Conservation (phyloP, 2,329 filamentous ascomycete genomes). For the Aspergillus alliaceus region DNA sequence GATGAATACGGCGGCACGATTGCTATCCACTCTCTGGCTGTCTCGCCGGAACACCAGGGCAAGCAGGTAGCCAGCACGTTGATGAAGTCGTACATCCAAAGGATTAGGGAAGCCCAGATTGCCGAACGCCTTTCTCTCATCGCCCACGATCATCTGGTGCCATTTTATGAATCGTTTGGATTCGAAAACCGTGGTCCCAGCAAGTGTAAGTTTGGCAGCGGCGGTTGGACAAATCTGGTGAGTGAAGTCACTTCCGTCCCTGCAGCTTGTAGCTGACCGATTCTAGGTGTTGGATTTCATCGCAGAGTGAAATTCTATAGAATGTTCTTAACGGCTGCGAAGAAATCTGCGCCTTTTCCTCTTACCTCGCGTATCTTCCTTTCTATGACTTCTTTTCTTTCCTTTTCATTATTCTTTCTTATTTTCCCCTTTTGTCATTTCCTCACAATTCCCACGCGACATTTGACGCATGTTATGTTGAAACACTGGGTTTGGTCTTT, state of each 20-base stretch:
- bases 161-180: conserved; percentile 74
- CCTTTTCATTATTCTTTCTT: conserved; percentile 12
- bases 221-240: conserved; percentile 82
- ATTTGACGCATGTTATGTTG: conserved; percentile 16
- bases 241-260: conserved; percentile 23
- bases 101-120: conserved; percentile 68
- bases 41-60: conserved; percentile 72
- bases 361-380: conserved; percentile 2
- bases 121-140: conserved; percentile 74
- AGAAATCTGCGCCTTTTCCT: conserved; percentile 1
- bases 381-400: conserved; percentile 11
- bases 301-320: conserved; percentile 16
- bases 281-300: conserved; percentile 31
- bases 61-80: conserved; percentile 72
- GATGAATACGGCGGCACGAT: conserved; percentile 72
- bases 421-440: conserved; percentile 7
- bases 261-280: conserved; percentile 9
- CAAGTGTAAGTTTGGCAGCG: conserved; percentile 70
- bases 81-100: conserved; percentile 74
- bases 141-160: conserved; percentile 70
- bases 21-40: conserved; percentile 78
- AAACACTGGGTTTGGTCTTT: conserved; percentile 17
- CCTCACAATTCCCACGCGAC: conserved; percentile 11
- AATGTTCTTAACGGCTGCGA: background rate
- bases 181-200: conserved; percentile 71